Evolutionary conservation across 495 filamentous ascomycete species (phyloP).

Genomic region (Bacidia gigantensis): DNA sequence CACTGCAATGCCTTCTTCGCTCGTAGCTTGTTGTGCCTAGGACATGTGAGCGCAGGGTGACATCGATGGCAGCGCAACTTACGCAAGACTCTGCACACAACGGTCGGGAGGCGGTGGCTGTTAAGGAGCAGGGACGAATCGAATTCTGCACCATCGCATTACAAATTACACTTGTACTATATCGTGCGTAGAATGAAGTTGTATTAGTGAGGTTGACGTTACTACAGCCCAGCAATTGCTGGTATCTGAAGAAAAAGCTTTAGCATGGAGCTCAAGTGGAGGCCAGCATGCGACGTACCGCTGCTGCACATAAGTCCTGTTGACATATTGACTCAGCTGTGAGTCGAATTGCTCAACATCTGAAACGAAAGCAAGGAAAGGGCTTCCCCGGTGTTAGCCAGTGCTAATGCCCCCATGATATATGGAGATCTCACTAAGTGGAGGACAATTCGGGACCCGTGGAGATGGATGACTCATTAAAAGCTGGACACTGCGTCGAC

Average conservation of each 20-base stretch:
- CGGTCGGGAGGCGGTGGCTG: slow-evolving; percentile 48
- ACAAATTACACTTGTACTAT: slow-evolving; percentile 84
- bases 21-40: slow-evolving; percentile 70
- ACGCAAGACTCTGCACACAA: slow-evolving; percentile 89
- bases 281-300: slow-evolving; percentile 43
- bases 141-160: slow-evolving; percentile 93
- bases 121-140: slow-evolving; percentile 51
- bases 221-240: slow-evolving; percentile 65
- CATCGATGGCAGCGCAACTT: slow-evolving; percentile 23
- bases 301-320: slow-evolving; percentile 53
- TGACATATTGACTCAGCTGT: slow-evolving; percentile 58
- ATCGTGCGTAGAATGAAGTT: slow-evolving; percentile 81
- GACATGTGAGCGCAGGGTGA: slow-evolving; percentile 17
- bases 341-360: slow-evolving; percentile 65
- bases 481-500: slow-evolving; percentile 74
- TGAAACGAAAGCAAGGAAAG: slow-evolving; percentile 74
- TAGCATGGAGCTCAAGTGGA: slow-evolving; percentile 1
- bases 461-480: slow-evolving; percentile 68
- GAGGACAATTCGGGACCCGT: slow-evolving; percentile 48
- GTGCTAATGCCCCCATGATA: neutral
- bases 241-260: slow-evolving; percentile 42
- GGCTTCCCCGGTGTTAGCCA: slow-evolving; percentile 34
- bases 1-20: slow-evolving; percentile 71
- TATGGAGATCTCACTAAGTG: slow-evolving; percentile 51
- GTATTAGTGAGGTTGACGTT: slow-evolving; percentile 66